These are phyloP conservation scores for Dentipellis fragilis DNA, from an alignment of 768 basidiomycete species.

Conservation along the genomic window DNA sequence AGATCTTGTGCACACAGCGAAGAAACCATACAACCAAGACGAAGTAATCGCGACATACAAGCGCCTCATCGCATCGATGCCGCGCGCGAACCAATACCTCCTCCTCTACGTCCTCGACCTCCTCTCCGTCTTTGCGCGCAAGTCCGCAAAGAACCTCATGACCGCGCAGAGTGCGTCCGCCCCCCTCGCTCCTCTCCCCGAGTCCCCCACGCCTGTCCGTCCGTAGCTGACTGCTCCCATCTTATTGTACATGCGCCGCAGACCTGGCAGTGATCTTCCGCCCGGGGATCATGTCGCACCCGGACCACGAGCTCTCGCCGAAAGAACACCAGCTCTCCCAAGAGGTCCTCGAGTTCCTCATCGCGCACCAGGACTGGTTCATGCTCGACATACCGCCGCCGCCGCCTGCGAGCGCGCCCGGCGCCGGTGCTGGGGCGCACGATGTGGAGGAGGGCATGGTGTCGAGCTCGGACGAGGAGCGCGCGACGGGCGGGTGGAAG, in stretches of 20 bases:
- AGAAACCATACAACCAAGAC: slow-evolving; percentile 57
- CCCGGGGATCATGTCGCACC: slow-evolving; percentile 87
- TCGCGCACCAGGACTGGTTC: slow-evolving; percentile 95
- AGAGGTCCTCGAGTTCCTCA: slow-evolving; percentile 87
- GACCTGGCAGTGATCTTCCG: slow-evolving; percentile 97
- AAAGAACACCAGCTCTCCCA: slow-evolving; percentile 83
- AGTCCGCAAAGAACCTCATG: slow-evolving; percentile 91
- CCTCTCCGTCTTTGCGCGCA: slow-evolving; percentile 87
- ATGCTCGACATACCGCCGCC: slow-evolving; percentile 80
- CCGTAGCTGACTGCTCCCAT: not conserved
- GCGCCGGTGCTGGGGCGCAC: slow-evolving; percentile 7
- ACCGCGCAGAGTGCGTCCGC: slow-evolving; percentile 73
- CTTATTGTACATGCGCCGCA: slow-evolving; percentile 20
- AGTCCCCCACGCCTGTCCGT: not conserved
- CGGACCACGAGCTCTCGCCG: slow-evolving; percentile 77
- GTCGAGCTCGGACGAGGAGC: slow-evolving; percentile 32
- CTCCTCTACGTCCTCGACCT: slow-evolving; percentile 94
- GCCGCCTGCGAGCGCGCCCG: slow-evolving; percentile 22
- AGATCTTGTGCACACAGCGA: slow-evolving; percentile 32
- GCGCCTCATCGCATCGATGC: slow-evolving; percentile 73
- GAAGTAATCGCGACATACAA: slow-evolving; percentile 76
- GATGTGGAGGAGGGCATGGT: slow-evolving; percentile 33
- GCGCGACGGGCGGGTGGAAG: slow-evolving; percentile 6
- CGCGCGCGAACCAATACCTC: slow-evolving; percentile 89
- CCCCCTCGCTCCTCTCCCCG: not conserved